These are phyloP conservation scores for Viridothelium virens DNA, from an alignment of 495 filamentous ascomycete genomes.

Conservation along the genomic window DNA sequence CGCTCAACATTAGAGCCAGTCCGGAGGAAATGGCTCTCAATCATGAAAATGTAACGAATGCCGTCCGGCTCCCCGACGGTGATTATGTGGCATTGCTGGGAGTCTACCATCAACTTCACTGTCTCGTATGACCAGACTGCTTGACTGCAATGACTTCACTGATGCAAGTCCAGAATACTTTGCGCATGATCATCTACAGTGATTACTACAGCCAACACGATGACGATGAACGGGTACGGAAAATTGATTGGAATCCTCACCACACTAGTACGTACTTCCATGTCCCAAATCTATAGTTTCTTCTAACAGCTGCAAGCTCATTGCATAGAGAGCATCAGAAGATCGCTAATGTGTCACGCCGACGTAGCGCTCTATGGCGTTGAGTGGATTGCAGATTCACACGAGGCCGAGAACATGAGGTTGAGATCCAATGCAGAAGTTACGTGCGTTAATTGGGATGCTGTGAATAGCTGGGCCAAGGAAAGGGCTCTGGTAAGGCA, in stretches of 20 bases:
- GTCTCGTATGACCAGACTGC: neutral
- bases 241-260: neutral
- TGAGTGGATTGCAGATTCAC: neutral
- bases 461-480: neutral
- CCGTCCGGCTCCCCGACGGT: neutral
- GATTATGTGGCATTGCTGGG: neutral
- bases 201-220: neutral
- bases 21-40: neutral
- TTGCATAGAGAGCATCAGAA: neutral
- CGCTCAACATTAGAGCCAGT: neutral
- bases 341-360: neutral
- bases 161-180: neutral
- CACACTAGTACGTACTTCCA: neutral
- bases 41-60: neutral
- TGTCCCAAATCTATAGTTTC: too few relatives aligned
- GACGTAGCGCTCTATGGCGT: neutral
- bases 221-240: too few relatives aligned
- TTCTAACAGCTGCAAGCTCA: neutral
- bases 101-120: neutral
- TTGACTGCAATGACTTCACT: too few relatives aligned
- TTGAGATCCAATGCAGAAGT: neutral
- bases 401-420: neutral
- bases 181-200: neutral
- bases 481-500: neutral
- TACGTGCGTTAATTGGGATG: slow-evolving; percentile 1